Evolutionary conservation across 129 eudicot species (phyloP).

Genomic region (Centaurea solstitialis): DNA sequence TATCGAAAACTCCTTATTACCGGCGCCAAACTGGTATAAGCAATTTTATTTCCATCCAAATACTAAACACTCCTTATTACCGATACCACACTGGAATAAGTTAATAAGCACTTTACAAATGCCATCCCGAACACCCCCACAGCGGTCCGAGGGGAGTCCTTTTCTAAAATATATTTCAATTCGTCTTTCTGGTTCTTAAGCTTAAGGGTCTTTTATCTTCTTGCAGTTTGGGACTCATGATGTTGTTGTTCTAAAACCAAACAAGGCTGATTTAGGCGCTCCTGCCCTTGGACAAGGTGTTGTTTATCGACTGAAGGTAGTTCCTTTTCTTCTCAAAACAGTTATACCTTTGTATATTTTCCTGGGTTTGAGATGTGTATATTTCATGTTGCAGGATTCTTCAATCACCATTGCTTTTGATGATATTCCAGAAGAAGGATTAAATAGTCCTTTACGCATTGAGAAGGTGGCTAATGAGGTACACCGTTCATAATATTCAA

Average conservation of each 20-base stretch:
- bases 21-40: no score
- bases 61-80: no score
- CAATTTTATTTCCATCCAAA: no score
- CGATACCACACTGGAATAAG: no score
- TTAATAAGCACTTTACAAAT: no score
- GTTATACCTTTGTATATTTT: not conserved
- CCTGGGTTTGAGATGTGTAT: not conserved
- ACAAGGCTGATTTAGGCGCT: conserved; percentile 88
- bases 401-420: conserved; percentile 95
- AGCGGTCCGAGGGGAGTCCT: not conserved
- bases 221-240: conserved; percentile 96
- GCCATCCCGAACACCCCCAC: not conserved
- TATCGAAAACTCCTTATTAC: no score
- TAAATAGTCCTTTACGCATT: conserved; percentile 89
- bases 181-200: conserved; percentile 4
- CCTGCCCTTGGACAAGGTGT: conserved; percentile 99
- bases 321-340: conserved; percentile 20
- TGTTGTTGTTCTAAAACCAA: conserved; percentile 85
- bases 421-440: conserved; percentile 97
- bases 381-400: conserved; percentile 58
- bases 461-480: conserved; percentile 97
- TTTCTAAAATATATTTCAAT: not conserved
- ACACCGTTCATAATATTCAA: conserved; percentile 4
- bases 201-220: conserved; percentile 17
- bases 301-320: conserved; percentile 94